Conservation (phyloP, 371 early-diverging fungal species). For the Apophysomyces elegans region DNA sequence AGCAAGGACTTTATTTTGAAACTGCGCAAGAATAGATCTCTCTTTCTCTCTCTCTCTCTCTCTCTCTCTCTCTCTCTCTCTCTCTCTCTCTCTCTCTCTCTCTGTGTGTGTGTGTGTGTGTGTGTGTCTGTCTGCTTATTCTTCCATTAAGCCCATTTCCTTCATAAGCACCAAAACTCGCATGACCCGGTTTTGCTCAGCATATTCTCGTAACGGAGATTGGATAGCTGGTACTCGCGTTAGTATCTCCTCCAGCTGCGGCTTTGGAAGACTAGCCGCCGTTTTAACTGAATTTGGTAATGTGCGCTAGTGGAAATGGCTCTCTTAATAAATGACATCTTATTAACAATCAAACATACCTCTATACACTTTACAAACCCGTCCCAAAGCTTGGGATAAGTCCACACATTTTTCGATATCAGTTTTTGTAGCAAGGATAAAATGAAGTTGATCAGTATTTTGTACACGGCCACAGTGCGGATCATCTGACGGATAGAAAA, state of each 20-base stretch:
- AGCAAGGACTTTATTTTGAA: not conserved
- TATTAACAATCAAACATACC: slow-evolving; percentile 14
- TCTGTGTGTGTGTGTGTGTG: no score
- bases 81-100: no score
- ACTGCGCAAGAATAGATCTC: not conserved
- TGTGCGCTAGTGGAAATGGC: slow-evolving; percentile 40
- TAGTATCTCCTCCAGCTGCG: slow-evolving; percentile 64
- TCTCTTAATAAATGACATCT: not conserved
- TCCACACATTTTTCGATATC: slow-evolving; percentile 73
- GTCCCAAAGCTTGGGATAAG: slow-evolving; percentile 71
- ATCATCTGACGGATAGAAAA: slow-evolving; percentile 43
- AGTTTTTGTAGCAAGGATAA: slow-evolving; percentile 61
- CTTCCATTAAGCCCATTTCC: slow-evolving; percentile 33
- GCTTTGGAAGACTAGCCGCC: slow-evolving; percentile 59
- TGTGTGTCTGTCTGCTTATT: slow-evolving; percentile 10
- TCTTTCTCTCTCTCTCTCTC: no score
- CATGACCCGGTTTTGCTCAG: slow-evolving; percentile 31
- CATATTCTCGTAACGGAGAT: slow-evolving; percentile 51
- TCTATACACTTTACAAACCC: slow-evolving; percentile 78
- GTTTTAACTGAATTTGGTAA: slow-evolving; percentile 61
- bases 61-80: no score
- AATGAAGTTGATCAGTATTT: slow-evolving; percentile 61
- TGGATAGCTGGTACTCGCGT: slow-evolving; percentile 52
- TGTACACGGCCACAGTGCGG: slow-evolving; percentile 69
- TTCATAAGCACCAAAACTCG: slow-evolving; percentile 34